Conservation (phyloP, 106 monocot genomes). For the Allium cepa region DNA sequence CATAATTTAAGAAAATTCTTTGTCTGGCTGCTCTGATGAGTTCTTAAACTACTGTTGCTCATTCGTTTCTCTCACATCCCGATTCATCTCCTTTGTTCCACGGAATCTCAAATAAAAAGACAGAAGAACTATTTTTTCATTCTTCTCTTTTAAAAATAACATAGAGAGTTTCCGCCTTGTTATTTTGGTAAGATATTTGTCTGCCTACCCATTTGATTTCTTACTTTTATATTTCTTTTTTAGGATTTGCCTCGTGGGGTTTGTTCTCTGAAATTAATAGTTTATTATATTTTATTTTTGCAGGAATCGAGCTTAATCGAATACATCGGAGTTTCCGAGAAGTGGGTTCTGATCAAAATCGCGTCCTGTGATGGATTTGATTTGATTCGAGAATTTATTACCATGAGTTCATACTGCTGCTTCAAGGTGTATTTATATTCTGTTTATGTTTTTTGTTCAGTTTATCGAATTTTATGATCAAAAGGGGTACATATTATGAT, state of each 20-base stretch:
- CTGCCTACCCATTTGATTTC: slow-evolving; percentile 5
- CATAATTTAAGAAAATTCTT: not conserved
- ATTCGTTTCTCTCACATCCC: slow-evolving; percentile 4
- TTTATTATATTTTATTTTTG: not conserved
- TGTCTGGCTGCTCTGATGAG: not conserved
- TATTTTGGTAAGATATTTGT: slow-evolving; percentile 11
- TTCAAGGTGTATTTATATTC: slow-evolving; percentile 22
- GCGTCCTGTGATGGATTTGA: slow-evolving; percentile 11
- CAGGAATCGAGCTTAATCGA: not conserved
- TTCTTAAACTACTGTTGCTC: slow-evolving; percentile 1
- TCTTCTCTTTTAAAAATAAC: not conserved
- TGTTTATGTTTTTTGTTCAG: not conserved
- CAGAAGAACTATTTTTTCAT: not conserved
- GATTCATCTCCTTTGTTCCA: not conserved
- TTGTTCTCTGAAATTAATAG: not conserved
- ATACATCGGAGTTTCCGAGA: slow-evolving; percentile 1
- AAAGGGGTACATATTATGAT: not conserved
- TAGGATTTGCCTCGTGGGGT: not conserved
- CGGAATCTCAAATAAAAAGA: not conserved
- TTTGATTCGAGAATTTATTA: slow-evolving; percentile 8
- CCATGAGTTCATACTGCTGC: slow-evolving; percentile 30
- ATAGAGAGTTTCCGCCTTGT: not conserved
- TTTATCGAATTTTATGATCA: not conserved
- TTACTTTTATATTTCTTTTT: not conserved
- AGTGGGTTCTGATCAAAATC: slow-evolving; percentile 19